Percentiles rank a stretch among this genome's conserved stretches.
Evolutionary conservation across 495 filamentous ascomycete species (phyloP).

Genomic region (Chaetomium cochliodes): DNA sequence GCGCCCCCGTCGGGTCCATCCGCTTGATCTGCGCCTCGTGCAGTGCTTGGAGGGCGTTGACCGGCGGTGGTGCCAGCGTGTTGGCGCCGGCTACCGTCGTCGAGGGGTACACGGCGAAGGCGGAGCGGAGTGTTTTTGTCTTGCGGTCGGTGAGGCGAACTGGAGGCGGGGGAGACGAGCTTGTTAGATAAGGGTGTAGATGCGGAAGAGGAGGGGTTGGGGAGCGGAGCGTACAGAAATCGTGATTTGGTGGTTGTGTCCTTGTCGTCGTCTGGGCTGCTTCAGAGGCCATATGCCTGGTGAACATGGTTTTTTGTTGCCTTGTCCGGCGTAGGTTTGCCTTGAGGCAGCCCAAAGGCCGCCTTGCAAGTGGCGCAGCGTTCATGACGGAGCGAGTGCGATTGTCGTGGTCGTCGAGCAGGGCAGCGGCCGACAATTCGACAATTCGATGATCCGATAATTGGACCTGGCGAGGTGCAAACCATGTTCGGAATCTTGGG

Average conservation of each 20-base stretch:
- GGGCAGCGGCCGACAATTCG: conserved; percentile 1
- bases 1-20: conserved; percentile 81
- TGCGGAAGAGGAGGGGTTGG: neutral
- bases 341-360: conserved; percentile 69
- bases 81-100: conserved; percentile 24
- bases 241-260: conserved; percentile 33
- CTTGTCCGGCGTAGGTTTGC: conserved; percentile 51
- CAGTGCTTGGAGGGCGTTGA: conserved; percentile 62
- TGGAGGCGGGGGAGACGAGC: neutral
- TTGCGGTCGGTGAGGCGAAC: conserved; percentile 31
- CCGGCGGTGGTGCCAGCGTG: conserved; percentile 40
- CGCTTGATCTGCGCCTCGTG: conserved; percentile 61
- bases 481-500: conserved; percentile 2
- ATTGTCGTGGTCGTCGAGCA: conserved; percentile 7
- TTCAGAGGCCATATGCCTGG: conserved; percentile 40
- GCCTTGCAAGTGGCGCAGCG: conserved; percentile 51
- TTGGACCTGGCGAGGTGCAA: neutral
- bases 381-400: conserved; percentile 50
- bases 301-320: conserved; percentile 40
- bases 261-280: conserved; percentile 26
- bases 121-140: conserved; percentile 35
- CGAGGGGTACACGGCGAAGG: conserved; percentile 52
- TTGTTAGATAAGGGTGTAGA: neutral
- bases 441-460: too few relatives aligned
- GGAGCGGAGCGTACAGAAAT: conserved; percentile 30